Percentiles rank a stretch among this genome's conserved stretches.
Conservation (phyloP, 139 green algal genomes). For the Chara braunii region DNA sequence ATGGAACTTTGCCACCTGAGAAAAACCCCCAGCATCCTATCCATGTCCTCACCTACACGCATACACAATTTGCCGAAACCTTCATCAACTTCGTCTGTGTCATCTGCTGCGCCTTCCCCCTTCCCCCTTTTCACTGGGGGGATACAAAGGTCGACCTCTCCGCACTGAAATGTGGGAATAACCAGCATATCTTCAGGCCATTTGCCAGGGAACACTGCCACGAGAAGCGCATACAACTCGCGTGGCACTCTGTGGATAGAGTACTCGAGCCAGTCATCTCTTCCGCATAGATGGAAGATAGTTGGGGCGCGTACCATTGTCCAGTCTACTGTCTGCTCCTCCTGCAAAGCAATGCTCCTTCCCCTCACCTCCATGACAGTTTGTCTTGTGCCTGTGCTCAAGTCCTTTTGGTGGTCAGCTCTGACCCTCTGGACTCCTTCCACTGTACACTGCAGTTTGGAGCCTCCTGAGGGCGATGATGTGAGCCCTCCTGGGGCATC, state of each 20-base stretch:
- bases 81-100: conserved; percentile 5
- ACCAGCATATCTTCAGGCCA: neutral
- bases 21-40: conserved; percentile 46
- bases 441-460: too few relatives aligned
- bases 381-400: neutral
- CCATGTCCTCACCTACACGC: conserved; percentile 46
- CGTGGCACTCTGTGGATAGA: conserved; percentile 2
- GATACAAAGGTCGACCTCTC: conserved; percentile 16
- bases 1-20: conserved; percentile 35
- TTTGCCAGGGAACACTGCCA: neutral
- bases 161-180: conserved; percentile 29
- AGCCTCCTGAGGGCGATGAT: too few relatives aligned
- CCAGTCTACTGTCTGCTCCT: neutral
- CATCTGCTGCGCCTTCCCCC: neutral
- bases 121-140: neutral
- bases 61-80: too few relatives aligned
- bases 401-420: neutral
- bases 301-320: neutral
- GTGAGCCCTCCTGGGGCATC: neutral
- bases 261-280: conserved; percentile 16
- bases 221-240: conserved; percentile 2
- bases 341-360: neutral
- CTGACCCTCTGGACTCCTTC: too few relatives aligned
- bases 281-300: neutral
- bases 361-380: neutral